These are phyloP conservation scores for Haplographium delicatum DNA, from an alignment of 495 filamentous ascomycete genomes.

Conservation along the genomic window DNA sequence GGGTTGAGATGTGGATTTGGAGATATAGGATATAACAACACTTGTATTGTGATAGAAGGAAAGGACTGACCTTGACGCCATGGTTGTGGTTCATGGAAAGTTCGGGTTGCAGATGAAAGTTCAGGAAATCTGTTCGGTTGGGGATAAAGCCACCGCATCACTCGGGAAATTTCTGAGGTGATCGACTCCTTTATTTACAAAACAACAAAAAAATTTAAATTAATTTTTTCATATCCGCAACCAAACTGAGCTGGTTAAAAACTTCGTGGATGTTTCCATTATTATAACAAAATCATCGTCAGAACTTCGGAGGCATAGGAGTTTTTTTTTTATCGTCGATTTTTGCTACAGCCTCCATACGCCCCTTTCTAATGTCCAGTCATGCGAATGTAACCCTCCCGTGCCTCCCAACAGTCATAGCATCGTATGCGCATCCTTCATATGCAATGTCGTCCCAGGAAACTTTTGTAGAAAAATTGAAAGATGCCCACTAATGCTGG, in stretches of 20 bases:
- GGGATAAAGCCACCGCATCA: constrained; percentile 5
- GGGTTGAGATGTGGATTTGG: no score
- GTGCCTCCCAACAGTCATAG: constrained; percentile 1
- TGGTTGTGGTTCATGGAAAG: constrained; percentile 13
- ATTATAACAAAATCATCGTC: no score
- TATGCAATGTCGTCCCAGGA: constrained; percentile 9
- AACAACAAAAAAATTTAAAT: no score
- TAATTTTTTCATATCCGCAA: no score
- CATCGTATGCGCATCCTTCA: constrained; percentile 15
- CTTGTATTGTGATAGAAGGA: no score
- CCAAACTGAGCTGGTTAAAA: no score
- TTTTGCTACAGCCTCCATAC: background rate
- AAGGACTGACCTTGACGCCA: constrained; percentile 30
- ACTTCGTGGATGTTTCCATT: no score
- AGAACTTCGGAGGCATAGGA: no score
- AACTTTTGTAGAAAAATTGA: constrained; percentile 15
- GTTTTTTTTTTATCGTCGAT: background rate
- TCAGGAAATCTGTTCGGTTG: constrained; percentile 14
- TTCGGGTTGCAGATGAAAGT: background rate
- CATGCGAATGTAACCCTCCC: constrained; percentile 5
- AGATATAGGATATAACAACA: no score
- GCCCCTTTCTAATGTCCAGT: constrained; percentile 12
- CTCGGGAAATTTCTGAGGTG: background rate
- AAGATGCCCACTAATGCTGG: constrained; percentile 8
- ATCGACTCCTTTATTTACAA: background rate